Evolutionary conservation across 805 yeast species (phyloP).

Genomic region (Teunomyces gatunensis): DNA sequence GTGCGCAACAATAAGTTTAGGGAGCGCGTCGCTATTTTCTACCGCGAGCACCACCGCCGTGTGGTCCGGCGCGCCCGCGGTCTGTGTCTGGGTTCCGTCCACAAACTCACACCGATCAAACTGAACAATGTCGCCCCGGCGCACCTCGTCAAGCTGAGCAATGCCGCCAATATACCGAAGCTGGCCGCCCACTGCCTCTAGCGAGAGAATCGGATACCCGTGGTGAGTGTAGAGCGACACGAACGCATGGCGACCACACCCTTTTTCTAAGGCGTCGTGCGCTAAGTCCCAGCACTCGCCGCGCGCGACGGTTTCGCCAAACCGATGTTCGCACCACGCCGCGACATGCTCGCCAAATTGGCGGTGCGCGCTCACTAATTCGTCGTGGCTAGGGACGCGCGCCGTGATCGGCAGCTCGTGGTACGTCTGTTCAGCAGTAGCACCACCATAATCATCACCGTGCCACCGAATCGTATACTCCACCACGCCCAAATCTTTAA

Average conservation of each 20-base stretch:
- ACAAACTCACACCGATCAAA: conserved; percentile 41
- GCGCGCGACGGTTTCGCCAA: conserved; percentile 48
- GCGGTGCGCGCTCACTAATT: conserved; percentile 31
- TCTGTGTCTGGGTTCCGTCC: conserved; percentile 27
- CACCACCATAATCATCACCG: conserved; percentile 17
- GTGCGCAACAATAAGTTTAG: conserved; percentile 38
- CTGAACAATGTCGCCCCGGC: conserved; percentile 58
- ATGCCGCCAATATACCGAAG: conserved; percentile 19
- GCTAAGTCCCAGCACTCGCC: conserved; percentile 68
- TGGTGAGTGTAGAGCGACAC: conserved; percentile 47
- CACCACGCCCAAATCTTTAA: conserved; percentile 42
- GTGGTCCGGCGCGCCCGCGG: conserved; percentile 54
- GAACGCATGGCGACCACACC: conserved; percentile 59
- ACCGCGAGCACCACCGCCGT: conserved; percentile 36
- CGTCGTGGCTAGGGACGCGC: conserved; percentile 27
- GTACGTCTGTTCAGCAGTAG: conserved; percentile 28
- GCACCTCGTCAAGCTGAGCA: conserved; percentile 35
- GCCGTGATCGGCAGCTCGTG: conserved; percentile 43
- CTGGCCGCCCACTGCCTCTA: conserved; percentile 17
- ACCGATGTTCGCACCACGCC: conserved; percentile 50
- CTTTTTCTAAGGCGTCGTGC: conserved; percentile 45
- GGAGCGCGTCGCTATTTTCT: conserved; percentile 12
- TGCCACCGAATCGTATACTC: conserved; percentile 41
- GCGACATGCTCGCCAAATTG: conserved; percentile 53
- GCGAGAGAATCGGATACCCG: conserved; percentile 41